Percentiles rank a stretch among this genome's conserved stretches.
Conservation (phyloP, 164 flowering plant genomes). For the Dillenia suffruticosa region DNA sequence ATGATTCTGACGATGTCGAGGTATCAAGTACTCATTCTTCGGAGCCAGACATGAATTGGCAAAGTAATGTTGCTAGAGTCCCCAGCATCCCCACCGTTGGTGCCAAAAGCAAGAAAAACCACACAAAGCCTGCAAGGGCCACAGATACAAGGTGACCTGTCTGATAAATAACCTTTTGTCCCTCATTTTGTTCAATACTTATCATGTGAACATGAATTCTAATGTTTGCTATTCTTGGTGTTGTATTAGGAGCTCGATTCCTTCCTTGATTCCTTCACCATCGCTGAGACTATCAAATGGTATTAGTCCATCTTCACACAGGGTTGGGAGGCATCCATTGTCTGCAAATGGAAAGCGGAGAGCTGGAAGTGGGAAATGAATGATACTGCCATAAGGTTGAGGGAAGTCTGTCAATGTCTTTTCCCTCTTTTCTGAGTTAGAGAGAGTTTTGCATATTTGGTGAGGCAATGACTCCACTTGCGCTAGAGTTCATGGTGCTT, state of each 20-base stretch:
- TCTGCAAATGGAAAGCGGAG: constrained; percentile 58
- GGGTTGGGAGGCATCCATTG: constrained; percentile 43
- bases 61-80: constrained; percentile 65
- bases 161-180: neutral
- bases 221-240: constrained; percentile 7
- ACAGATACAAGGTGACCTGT: constrained; percentile 54
- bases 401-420: constrained; percentile 6
- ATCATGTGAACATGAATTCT: constrained; percentile 7
- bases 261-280: constrained; percentile 55
- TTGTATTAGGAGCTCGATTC: constrained; percentile 36
- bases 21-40: constrained; percentile 89
- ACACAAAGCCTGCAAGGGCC: constrained; percentile 38
- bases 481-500: constrained; percentile 7
- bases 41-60: constrained; percentile 83
- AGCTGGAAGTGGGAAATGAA: constrained; percentile 50
- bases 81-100: constrained; percentile 32
- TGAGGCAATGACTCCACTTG: constrained; percentile 55
- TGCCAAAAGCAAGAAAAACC: constrained; percentile 52
- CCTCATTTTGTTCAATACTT: neutral
- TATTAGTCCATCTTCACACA: constrained; percentile 16
- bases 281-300: constrained; percentile 50
- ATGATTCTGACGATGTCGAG: constrained; percentile 75
- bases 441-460: constrained; percentile 10
- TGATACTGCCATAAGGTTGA: constrained; percentile 1
- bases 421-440: constrained; percentile 15